Evolutionary conservation across 2,329 filamentous ascomycete species (phyloP), one percentile per base, ranked within the genome.

Genomic region (Colletotrichum sp.): DNA sequence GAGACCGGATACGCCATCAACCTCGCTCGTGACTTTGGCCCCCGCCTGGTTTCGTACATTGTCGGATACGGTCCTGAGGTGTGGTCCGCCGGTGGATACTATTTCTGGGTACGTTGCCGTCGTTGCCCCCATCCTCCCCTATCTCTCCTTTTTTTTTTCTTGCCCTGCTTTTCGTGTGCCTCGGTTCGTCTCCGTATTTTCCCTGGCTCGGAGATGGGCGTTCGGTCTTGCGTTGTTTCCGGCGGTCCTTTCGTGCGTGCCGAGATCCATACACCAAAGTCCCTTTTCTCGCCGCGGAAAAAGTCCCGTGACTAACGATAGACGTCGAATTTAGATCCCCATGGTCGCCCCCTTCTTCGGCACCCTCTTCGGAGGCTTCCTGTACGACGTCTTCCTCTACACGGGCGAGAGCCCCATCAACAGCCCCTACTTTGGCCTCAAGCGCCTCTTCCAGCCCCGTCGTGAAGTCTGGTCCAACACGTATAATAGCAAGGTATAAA

Each of bases 1-100:
- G 91, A 95, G 82, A 95, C 93, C 2, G 93, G 94, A 49, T 95
- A 94, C 83, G 93, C 93, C 18, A 94, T 95, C 78, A 95, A 95
- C 80, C 83, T 94, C 57, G 93, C 93, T 44, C 89, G 94, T 83
- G 94, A 95, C 78, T 94, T 95, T 81, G 92, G 93, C 1, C 93
- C 93, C 12, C 87, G 93, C 13, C 83, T 95, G 59, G 90, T 94
- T 77, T 90, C 91, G 2, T 94, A 92, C 81, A 90, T 92, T 81
- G 79, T 95, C 70, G 94, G 94, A 3, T 95, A 95, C 80, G 92
- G 92, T 1, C 83, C 82, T 65, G 89, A 93, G 66, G 93, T 95
- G 0, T 95, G 92, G 91, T 89, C 87, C 12, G 90, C 92, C 1
- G 93, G 93, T 3, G 88, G 88, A 15, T 94, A 95, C 81, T 95